Evolutionary conservation across 2,329 filamentous ascomycete genomes (phyloP).

Genomic region (Macrophomina phaseolina): DNA sequence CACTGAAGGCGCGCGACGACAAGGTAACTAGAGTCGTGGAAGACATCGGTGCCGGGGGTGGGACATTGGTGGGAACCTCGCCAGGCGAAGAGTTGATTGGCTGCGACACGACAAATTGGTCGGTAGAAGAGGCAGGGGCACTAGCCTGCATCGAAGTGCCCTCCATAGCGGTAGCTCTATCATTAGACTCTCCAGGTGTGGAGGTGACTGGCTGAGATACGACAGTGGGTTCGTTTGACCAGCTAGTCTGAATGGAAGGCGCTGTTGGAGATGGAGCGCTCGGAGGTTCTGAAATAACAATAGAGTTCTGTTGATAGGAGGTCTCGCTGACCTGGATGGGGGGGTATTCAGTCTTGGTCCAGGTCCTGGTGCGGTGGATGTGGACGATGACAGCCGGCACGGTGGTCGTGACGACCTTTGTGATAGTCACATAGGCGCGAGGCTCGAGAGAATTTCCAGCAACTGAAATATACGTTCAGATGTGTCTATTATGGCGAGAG

Average conservation of each 20-base stretch:
- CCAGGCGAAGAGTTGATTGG: not conserved
- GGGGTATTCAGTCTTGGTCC: not conserved
- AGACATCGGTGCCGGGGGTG: not conserved
- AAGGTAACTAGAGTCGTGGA: not conserved
- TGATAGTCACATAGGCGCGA: conserved; percentile 16
- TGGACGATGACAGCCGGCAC: conserved; percentile 21
- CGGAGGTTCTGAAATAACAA: not conserved
- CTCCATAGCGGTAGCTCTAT: not conserved
- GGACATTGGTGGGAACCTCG: not conserved
- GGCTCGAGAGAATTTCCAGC: not conserved
- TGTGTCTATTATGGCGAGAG: not conserved
- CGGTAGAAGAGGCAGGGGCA: not conserved
- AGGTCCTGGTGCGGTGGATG: conserved; percentile 1
- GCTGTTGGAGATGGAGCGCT: no score
- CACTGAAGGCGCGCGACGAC: not conserved
- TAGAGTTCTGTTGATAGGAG: not conserved
- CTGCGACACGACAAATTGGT: not conserved
- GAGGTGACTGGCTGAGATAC: not conserved
- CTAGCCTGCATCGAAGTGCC: not conserved
- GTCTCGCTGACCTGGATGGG: not conserved
- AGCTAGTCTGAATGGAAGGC: no score
- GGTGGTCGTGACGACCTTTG: conserved; percentile 17
- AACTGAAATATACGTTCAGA: not conserved
- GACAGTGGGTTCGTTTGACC: not conserved
- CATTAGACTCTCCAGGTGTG: not conserved